Conservation (phyloP, 345 rosid species). For the Citrus medica region DNA sequence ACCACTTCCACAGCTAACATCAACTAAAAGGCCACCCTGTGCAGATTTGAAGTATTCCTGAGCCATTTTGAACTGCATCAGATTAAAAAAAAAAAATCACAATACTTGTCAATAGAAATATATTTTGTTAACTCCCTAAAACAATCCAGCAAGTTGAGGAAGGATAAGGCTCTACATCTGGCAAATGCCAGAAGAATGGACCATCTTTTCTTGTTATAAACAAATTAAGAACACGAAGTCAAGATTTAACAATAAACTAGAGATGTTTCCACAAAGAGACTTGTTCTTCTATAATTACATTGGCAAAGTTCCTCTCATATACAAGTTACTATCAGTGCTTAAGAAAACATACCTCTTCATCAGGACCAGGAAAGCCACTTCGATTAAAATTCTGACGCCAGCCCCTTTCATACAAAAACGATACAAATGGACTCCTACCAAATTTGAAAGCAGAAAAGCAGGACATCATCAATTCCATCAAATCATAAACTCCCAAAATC, state of each 20-base stretch:
- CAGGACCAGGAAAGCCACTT: conserved; percentile 93
- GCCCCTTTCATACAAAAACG: conserved; percentile 90
- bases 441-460: conserved; percentile 13
- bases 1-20: conserved; percentile 97
- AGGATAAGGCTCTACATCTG: background rate
- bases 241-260: background rate
- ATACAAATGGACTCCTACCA: conserved; percentile 86
- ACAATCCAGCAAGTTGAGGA: background rate
- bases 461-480: background rate
- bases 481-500: background rate
- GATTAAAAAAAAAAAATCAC: conserved; percentile 7
- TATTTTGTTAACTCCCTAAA: conserved; percentile 1
- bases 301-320: background rate
- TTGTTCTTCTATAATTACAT: background rate
- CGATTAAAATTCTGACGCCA: conserved; percentile 85
- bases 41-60: conserved; percentile 77
- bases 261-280: background rate
- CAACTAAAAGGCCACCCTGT: conserved; percentile 79
- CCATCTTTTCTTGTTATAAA: background rate
- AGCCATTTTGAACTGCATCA: conserved; percentile 88
- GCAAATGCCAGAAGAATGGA: background rate
- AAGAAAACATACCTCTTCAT: conserved; percentile 68
- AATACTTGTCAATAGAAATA: background rate
- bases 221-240: background rate
- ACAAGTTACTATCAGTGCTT: background rate